Conservation (phyloP, 2,329 filamentous ascomycete species). For the Penicillium sp. region DNA sequence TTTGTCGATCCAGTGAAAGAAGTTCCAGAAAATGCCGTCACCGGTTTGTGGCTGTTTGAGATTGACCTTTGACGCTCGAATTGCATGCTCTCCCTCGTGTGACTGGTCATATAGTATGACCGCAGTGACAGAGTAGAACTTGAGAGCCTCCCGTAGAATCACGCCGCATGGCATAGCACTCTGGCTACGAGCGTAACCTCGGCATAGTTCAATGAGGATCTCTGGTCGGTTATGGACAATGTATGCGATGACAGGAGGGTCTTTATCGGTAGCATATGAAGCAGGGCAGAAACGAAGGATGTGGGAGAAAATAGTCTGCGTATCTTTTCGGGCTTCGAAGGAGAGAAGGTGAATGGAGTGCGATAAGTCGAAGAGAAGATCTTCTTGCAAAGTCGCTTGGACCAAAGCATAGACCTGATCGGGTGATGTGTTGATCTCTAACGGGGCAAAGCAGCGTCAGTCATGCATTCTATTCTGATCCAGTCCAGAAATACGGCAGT, state of each 20-base stretch:
- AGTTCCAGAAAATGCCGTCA: slow-evolving; percentile 89
- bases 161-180: slow-evolving; percentile 90
- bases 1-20: slow-evolving; percentile 97
- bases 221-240: slow-evolving; percentile 84
- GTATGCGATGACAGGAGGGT: slow-evolving; percentile 84
- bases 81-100: slow-evolving; percentile 69
- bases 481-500: neutral
- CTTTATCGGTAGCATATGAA: slow-evolving; percentile 61
- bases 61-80: slow-evolving; percentile 76
- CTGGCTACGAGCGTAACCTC: slow-evolving; percentile 85
- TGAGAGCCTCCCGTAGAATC: slow-evolving; percentile 84
- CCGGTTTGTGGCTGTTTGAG: slow-evolving; percentile 74
- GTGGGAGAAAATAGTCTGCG: slow-evolving; percentile 93
- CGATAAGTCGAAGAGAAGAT: slow-evolving; percentile 82
- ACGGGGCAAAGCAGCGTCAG: slow-evolving; percentile 6
- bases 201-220: slow-evolving; percentile 83
- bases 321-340: slow-evolving; percentile 95
- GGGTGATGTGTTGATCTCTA: slow-evolving; percentile 82
- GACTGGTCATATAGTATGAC: slow-evolving; percentile 93
- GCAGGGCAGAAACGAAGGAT: slow-evolving; percentile 85
- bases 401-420: slow-evolving; percentile 88
- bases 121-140: slow-evolving; percentile 86
- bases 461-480: slow-evolving; percentile 12
- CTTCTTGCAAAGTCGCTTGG: slow-evolving; percentile 81
- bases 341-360: slow-evolving; percentile 80